Evolutionary conservation across 192 early-diverging fungal genomes (phyloP), one percentile per base, ranked within the genome.

Genomic region (Entomortierella lignicola): DNA sequence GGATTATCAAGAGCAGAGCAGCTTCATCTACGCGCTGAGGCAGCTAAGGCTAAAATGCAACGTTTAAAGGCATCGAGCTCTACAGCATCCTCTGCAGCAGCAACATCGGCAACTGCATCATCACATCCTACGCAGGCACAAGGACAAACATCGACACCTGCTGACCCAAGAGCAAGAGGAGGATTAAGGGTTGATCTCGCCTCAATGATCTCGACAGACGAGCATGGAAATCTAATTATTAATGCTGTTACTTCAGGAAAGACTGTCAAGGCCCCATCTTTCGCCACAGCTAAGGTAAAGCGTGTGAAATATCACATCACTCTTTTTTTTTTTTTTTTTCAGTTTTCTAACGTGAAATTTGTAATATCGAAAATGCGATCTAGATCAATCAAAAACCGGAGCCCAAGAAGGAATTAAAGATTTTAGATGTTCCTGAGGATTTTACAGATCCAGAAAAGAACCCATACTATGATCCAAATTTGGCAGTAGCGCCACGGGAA

Each of bases 401-500:
- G 51, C 75, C 41, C 65, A 86, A 69, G 82, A 88, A 71, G 65
- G 75, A 64, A 53, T 83, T 21, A 82, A 88, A 71, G 83, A 84
- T 66, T 64, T 89, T 59, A 63, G 85, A 69, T 47, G 66, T 73
- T 61, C 71, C 75, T 64, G 81, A 72, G 59, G 88, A 85, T 34
- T 86, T 88, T 13, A 67, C 72, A 10, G 92, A 95, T 64, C 86
- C 92, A 0, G 77, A 84, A 8, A 94, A 97, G 77, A 97, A 97
- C 59, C 95, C 96, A 17, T 98, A 98, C 72, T 94, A 85, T 81
- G 94, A 97, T 72, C 88, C 94, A 5, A 83, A 85, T 7, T 71
- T 95, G 61, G 68, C 27, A 57, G 77, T 72, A 34, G 82, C 20
- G 52, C 83, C 60, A 34, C 69, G 62, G 72, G 67, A 55, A 81